phyloP scores from a whole-genome alignment of 2,329 filamentous ascomycete genomes.

The Seiridium cupressi region DNA sequence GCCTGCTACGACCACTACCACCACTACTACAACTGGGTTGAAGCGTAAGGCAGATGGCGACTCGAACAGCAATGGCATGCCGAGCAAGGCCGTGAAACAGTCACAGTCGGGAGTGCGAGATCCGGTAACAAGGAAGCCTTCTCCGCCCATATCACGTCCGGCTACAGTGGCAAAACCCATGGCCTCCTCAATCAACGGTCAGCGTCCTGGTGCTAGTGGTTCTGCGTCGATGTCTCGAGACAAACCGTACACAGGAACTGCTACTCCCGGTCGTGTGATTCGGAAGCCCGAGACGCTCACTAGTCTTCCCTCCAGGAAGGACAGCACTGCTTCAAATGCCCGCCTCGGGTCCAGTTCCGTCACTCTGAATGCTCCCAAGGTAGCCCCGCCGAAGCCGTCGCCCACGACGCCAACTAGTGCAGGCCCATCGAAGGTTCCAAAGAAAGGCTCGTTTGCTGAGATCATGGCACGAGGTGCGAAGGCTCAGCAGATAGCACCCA shows the following conservation, averaged over 20 bases:
- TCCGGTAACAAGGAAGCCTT: neutral
- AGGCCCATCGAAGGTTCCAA: conserved; percentile 46
- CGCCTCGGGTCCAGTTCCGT: conserved; percentile 20
- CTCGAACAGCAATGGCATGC: conserved; percentile 17
- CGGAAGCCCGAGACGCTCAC: conserved; percentile 6
- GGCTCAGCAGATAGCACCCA: conserved; percentile 59
- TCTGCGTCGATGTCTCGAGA: neutral
- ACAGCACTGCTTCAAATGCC: conserved; percentile 12
- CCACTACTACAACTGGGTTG: conserved; percentile 28
- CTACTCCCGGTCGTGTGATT: neutral
- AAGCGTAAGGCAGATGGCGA: conserved; percentile 62
- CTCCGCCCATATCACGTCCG: neutral
- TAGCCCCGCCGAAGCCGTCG: conserved; percentile 20
- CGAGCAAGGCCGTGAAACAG: conserved; percentile 18
- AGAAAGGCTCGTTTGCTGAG: conserved; percentile 73
- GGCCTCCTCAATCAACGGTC: neutral
- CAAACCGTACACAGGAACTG: conserved; percentile 9
- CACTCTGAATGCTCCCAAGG: conserved; percentile 16
- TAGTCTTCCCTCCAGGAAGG: conserved; percentile 15
- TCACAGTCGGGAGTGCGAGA: conserved; percentile 4
- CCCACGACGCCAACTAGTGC: conserved; percentile 22
- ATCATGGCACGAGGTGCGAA: conserved; percentile 71
- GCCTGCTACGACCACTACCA: conserved; percentile 2
- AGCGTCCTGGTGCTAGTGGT: neutral
- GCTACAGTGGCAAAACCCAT: neutral